Conservation (phyloP, 2,329 filamentous ascomycete species). For the Aspergillus uvarum region DNA sequence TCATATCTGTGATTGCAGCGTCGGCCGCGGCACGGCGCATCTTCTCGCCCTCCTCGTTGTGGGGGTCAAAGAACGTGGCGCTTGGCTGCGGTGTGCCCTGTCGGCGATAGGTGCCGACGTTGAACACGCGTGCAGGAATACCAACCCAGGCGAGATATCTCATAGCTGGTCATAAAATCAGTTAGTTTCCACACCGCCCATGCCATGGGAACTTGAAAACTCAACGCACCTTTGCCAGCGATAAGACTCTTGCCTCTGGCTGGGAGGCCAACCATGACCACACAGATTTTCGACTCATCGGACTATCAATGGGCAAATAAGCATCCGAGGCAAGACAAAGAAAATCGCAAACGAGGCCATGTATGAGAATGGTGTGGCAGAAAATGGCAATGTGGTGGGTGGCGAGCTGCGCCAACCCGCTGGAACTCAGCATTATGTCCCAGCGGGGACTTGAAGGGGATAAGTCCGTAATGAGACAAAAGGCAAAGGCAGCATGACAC, state of each 20-base stretch:
- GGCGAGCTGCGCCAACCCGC: background rate
- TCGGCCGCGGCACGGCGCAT: conserved; percentile 85
- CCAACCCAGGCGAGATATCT: conserved; percentile 97
- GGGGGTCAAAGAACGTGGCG: conserved; percentile 92
- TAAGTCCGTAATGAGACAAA: background rate
- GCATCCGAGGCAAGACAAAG: background rate
- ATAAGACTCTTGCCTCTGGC: conserved; percentile 97
- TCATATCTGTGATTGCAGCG: conserved; percentile 89
- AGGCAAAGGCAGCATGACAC: background rate
- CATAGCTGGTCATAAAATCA: conserved; percentile 60
- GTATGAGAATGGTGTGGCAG: background rate
- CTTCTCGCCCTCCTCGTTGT: conserved; percentile 86
- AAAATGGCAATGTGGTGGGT: background rate
- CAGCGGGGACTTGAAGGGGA: background rate
- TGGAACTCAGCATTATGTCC: background rate
- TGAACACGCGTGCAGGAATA: conserved; percentile 91
- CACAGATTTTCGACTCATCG: conserved; percentile 94
- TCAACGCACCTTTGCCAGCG: conserved; percentile 82
- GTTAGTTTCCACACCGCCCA: background rate
- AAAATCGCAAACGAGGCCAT: background rate
- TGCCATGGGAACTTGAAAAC: background rate
- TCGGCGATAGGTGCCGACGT: conserved; percentile 93
- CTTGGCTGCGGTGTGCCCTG: conserved; percentile 84
- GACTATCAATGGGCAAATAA: conserved; percentile 63
- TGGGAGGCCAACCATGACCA: conserved; percentile 97